These are phyloP conservation scores for Thraustochytrium striatum DNA, from an alignment of 352 stramenopile species.

Conservation along the genomic window DNA sequence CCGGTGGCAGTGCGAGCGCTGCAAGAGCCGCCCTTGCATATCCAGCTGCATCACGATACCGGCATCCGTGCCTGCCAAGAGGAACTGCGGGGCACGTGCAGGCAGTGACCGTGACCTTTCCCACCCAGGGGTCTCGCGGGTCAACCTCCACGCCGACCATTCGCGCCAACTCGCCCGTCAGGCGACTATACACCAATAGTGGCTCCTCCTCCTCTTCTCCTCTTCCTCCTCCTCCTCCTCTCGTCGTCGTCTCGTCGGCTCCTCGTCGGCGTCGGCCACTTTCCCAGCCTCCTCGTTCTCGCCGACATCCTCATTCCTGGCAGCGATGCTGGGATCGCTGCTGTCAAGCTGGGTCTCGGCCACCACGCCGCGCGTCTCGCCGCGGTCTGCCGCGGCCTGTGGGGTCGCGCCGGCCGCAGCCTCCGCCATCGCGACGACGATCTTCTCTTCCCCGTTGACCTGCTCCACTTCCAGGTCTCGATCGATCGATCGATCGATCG, in stretches of 20 bases:
- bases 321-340: no score
- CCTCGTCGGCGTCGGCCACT: background rate
- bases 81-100: slow-evolving; percentile 5
- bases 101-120: slow-evolving; percentile 1
- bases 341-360: no score
- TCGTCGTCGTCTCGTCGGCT: background rate
- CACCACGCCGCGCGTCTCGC: no score
- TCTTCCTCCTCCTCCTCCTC: background rate
- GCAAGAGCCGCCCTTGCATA: background rate
- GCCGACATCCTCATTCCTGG: background rate
- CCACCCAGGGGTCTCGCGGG: background rate
- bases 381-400: no score
- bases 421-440: no score
- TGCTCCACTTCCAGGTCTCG: no score
- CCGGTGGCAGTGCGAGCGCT: slow-evolving; percentile 1
- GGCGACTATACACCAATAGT: slow-evolving; percentile 51
- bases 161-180: slow-evolving; percentile 15
- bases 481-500: no score
- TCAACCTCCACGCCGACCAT: background rate
- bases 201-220: slow-evolving; percentile 45
- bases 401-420: no score
- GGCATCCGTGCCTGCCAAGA: slow-evolving; percentile 40
- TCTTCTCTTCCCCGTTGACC: no score
- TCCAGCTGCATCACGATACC: slow-evolving; percentile 28
- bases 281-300: background rate